Percentiles rank a stretch among this genome's conserved stretches.
Conservation (phyloP, 805 yeast genomes). For the Candida morakotiae region DNA sequence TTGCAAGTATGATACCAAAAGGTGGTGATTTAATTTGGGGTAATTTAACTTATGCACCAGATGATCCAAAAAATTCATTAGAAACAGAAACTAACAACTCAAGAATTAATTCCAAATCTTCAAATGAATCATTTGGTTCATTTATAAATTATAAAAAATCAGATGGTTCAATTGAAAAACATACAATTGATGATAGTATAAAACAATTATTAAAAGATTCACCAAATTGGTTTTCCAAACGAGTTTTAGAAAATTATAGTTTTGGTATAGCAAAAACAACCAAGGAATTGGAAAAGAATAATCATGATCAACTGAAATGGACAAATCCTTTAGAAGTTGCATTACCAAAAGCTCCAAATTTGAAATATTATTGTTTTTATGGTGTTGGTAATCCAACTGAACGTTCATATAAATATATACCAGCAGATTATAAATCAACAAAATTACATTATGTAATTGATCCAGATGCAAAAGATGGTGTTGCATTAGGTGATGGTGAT, state of each 20-base stretch:
- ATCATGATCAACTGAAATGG: slow-evolving; percentile 79
- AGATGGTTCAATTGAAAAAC: slow-evolving; percentile 26
- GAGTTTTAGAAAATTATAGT: slow-evolving; percentile 71
- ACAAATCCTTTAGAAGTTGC: slow-evolving; percentile 90
- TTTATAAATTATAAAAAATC: slow-evolving; percentile 61
- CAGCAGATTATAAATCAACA: slow-evolving; percentile 46
- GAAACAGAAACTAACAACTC: slow-evolving; percentile 23
- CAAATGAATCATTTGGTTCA: slow-evolving; percentile 52
- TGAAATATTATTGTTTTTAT: slow-evolving; percentile 85
- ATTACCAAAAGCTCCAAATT: slow-evolving; percentile 88
- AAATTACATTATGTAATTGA: slow-evolving; percentile 69
- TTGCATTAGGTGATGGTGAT: slow-evolving; percentile 86
- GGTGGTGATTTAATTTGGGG: slow-evolving; percentile 96
- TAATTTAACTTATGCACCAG: slow-evolving; percentile 59
- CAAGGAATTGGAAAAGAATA: slow-evolving; percentile 59
- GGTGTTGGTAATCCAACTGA: slow-evolving; percentile 98
- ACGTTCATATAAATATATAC: slow-evolving; percentile 81
- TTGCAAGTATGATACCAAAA: slow-evolving; percentile 93
- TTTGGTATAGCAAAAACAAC: slow-evolving; percentile 65
- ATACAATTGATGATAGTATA: slow-evolving; percentile 62
- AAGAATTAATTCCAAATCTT: neutral
- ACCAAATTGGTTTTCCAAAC: slow-evolving; percentile 70
- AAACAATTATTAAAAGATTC: slow-evolving; percentile 60
- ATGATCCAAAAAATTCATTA: slow-evolving; percentile 47
- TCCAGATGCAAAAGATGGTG: slow-evolving; percentile 57